Evolutionary conservation across 2,329 filamentous ascomycete species (phyloP).

Genomic region (Septoria petroselini): DNA sequence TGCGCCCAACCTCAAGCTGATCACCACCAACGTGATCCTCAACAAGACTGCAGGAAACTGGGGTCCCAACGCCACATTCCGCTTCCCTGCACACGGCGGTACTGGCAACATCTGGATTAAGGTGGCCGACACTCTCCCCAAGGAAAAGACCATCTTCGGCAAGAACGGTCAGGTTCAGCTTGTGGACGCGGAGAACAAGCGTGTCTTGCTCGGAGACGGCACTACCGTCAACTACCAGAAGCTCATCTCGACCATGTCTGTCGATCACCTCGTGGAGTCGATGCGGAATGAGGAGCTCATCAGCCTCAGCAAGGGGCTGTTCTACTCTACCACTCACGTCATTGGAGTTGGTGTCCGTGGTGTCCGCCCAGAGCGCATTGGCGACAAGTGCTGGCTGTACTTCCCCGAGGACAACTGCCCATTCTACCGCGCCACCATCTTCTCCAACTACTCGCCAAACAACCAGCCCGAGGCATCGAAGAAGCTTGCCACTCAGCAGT

Average conservation of each 20-base stretch:
- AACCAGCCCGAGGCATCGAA: constrained; percentile 83
- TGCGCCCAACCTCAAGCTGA: constrained; percentile 88
- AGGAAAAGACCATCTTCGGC: constrained; percentile 88
- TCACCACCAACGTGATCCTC: constrained; percentile 90
- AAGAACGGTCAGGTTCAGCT: constrained; percentile 78
- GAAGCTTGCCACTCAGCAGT: constrained; percentile 82
- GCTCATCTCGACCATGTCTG: constrained; percentile 92
- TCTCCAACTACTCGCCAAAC: constrained; percentile 99
- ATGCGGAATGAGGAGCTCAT: constrained; percentile 87
- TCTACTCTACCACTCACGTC: constrained; percentile 96
- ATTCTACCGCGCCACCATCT: constrained; percentile 99
- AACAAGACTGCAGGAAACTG: constrained; percentile 95
- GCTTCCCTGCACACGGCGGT: constrained; percentile 91
- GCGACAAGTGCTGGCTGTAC: constrained; percentile 99
- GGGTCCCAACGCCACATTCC: constrained; percentile 98
- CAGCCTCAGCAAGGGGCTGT: constrained; percentile 81
- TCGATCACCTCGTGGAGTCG: constrained; percentile 80
- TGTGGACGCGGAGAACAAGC: constrained; percentile 81
- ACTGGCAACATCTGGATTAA: constrained; percentile 99
- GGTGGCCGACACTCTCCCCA: constrained; percentile 86
- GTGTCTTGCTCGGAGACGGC: constrained; percentile 77
- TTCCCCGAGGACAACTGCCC: constrained; percentile 98
- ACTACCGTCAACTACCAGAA: constrained; percentile 87
- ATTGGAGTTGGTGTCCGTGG: constrained; percentile 94
- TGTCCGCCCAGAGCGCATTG: constrained; percentile 86